Evolutionary conservation across 2,329 filamentous ascomycete species (phyloP), one percentile per base, ranked within the genome.

Genomic region (Sclerotinia trifoliorum): DNA sequence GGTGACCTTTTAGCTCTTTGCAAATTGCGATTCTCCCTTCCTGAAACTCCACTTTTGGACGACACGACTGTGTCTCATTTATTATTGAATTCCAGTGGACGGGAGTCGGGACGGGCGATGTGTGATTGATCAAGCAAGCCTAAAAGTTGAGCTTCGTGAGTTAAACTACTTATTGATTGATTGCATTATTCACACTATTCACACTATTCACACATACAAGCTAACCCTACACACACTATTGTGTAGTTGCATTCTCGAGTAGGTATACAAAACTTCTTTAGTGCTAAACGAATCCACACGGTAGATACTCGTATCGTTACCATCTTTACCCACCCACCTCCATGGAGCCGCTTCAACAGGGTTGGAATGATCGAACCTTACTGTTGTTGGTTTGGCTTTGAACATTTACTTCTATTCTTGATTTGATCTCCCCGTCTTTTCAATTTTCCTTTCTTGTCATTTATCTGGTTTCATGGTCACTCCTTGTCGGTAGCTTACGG

Each of bases 401-500:
- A 8, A 15, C 21, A 6, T 19, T 39, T 51, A 35, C 11, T 32
- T 61, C 42, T 32, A 61, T 61, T 32, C 26, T 63, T 21, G 35
- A 63, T 42, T 63, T 39, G 48, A 54, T 54, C 61, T 64, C 61
- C 58, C 58, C 61, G 15, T 68, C 67, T 70, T 65, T 69, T 65
- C 62, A 68, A 52, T 71, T 29, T 24, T 71, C 72, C 71, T 70
- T 72, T 72, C 70, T 69, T 67, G 64, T 69, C 70, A 70, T 64
- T 58, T 55, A 68, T 65, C 42, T 56, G 32, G 72, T 74, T 73
- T 75, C 73, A 74, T 70, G 70, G 70, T 62, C 62, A 42, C 58
- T 73, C 72, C 74, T 70, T 71, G 74, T 73, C 72, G 46, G 68
- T 71, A 68, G 69, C 65, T 68, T 68, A 72, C 71, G 67, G 68